Percentiles rank a stretch among this genome's conserved stretches.
These are phyloP conservation scores for Alternaria alternata DNA, from an alignment of 2,329 filamentous ascomycete genomes.

Conservation along the genomic window DNA sequence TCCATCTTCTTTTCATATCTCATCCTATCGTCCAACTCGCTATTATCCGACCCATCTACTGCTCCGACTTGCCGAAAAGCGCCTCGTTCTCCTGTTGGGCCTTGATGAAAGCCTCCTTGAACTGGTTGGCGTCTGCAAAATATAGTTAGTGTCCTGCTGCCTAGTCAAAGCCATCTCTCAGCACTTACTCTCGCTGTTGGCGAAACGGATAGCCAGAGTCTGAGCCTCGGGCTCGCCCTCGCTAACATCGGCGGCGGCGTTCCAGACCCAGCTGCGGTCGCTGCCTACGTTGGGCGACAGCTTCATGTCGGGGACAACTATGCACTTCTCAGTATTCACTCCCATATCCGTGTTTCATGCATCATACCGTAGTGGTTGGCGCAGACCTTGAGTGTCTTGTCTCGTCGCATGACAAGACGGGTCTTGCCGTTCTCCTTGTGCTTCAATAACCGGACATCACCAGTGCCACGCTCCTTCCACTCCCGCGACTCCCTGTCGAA, in stretches of 20 bases:
- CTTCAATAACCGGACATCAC: constrained; percentile 95
- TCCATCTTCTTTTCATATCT: constrained; percentile 24
- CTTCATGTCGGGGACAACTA: constrained; percentile 98
- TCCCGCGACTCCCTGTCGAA: constrained; percentile 91
- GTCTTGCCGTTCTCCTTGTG: constrained; percentile 99
- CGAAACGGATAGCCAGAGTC: constrained; percentile 96
- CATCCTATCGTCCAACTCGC: constrained; percentile 21
- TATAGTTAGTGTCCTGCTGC: constrained; percentile 38
- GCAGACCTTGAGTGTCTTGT: constrained; percentile 99
- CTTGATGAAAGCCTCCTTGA: constrained; percentile 98
- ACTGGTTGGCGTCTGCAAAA: constrained; percentile 83
- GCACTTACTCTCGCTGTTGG: constrained; percentile 87
- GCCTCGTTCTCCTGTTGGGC: constrained; percentile 95
- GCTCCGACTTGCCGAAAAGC: constrained; percentile 68
- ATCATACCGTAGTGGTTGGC: constrained; percentile 97
- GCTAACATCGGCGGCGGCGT: constrained; percentile 94
- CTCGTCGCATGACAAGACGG: constrained; percentile 95
- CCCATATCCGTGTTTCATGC: constrained; percentile 14
- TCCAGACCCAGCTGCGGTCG: constrained; percentile 99
- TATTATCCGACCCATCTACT: constrained; percentile 45
- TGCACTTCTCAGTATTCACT: constrained; percentile 30
- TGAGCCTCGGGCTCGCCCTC: constrained; percentile 97
- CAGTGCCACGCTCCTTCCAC: constrained; percentile 99
- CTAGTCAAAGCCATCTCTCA: constrained; percentile 50
- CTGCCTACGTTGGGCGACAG: constrained; percentile 97